phyloP scores from a whole-genome alignment of 2,329 filamentous ascomycete species.

The Fusarium gaditjirri region DNA sequence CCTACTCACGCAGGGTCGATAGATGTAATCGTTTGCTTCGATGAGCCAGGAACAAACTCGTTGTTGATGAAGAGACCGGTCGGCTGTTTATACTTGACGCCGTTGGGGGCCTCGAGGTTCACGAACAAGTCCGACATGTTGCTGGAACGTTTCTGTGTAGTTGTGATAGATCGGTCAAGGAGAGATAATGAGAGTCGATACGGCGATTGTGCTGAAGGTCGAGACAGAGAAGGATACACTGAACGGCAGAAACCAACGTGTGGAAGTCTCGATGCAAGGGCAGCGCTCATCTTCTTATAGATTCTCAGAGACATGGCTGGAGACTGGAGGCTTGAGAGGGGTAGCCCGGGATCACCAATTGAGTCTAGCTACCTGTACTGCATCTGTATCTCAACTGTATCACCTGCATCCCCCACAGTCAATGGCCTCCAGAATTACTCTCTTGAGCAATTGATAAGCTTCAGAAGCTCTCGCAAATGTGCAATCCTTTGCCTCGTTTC shows the following conservation, averaged over 20 bases:
- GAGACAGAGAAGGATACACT: not conserved
- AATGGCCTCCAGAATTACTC: slow-evolving; percentile 2
- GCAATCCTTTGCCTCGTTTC: slow-evolving; percentile 30
- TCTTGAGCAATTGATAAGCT: slow-evolving; percentile 23
- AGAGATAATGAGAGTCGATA: slow-evolving; percentile 23
- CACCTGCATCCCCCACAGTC: slow-evolving; percentile 29
- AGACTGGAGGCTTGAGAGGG: slow-evolving; percentile 20
- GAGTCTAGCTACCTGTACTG: slow-evolving; percentile 12
- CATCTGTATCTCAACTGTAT: slow-evolving; percentile 3
- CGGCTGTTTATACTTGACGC: slow-evolving; percentile 77
- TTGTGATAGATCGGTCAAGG: slow-evolving; percentile 11
- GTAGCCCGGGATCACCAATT: slow-evolving; percentile 17
- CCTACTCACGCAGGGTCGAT: slow-evolving; percentile 45
- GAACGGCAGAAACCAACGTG: slow-evolving; percentile 6
- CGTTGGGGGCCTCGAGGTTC: slow-evolving; percentile 81
- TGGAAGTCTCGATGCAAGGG: slow-evolving; percentile 17
- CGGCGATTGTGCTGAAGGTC: slow-evolving; percentile 3
- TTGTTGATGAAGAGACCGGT: slow-evolving; percentile 87
- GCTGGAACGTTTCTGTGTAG: slow-evolving; percentile 28
- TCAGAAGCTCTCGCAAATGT: not conserved
- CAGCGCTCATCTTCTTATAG: slow-evolving; percentile 39
- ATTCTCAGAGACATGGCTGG: slow-evolving; percentile 9
- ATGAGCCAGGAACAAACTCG: slow-evolving; percentile 69
- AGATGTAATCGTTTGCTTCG: slow-evolving; percentile 43
- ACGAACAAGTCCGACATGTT: slow-evolving; percentile 49